Evolutionary conservation across 352 stramenopile species (phyloP).

Genomic region (Globisporangium canariense): DNA sequence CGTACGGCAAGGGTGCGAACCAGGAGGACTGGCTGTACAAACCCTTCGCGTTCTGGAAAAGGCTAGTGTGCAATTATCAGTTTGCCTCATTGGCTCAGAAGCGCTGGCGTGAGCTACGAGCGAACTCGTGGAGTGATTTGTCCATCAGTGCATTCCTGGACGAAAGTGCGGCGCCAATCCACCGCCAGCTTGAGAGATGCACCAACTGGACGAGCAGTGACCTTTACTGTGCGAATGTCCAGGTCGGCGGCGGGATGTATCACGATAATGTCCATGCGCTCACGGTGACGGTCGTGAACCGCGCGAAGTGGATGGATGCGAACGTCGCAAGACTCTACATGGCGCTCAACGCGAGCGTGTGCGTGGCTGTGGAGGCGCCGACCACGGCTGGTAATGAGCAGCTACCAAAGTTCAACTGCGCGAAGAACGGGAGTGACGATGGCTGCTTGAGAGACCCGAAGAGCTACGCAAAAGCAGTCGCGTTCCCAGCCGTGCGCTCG

Average conservation of each 20-base stretch:
- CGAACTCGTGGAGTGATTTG: not conserved
- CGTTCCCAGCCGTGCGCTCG: constrained; percentile 3
- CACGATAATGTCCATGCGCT: constrained; percentile 16
- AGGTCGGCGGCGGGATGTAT: constrained; percentile 13
- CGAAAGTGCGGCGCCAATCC: constrained; percentile 1
- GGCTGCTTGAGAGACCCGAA: constrained; percentile 18
- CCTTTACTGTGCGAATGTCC: constrained; percentile 16
- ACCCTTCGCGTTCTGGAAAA: not conserved
- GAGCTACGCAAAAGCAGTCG: constrained; percentile 12
- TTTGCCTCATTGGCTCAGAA: not conserved
- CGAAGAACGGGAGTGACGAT: constrained; percentile 17
- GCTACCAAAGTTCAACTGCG: constrained; percentile 19
- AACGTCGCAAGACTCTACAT: constrained; percentile 18
- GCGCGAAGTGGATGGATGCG: constrained; percentile 21
- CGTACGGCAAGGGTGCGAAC: not conserved
- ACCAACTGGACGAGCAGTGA: constrained; percentile 17
- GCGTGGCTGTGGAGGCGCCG: constrained; percentile 1
- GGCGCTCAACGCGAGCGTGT: constrained; percentile 8
- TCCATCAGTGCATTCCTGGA: not conserved
- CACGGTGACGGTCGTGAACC: not conserved
- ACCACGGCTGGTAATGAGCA: not conserved
- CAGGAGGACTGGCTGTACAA: constrained; percentile 1
- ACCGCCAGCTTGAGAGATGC: constrained; percentile 17
- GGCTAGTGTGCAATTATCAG: not conserved
- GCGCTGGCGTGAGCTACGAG: not conserved